Percentiles rank a stretch among this genome's conserved stretches.
These are phyloP conservation scores for Raphanus sativus DNA, from an alignment of 345 rosid species.

Conservation along the genomic window DNA sequence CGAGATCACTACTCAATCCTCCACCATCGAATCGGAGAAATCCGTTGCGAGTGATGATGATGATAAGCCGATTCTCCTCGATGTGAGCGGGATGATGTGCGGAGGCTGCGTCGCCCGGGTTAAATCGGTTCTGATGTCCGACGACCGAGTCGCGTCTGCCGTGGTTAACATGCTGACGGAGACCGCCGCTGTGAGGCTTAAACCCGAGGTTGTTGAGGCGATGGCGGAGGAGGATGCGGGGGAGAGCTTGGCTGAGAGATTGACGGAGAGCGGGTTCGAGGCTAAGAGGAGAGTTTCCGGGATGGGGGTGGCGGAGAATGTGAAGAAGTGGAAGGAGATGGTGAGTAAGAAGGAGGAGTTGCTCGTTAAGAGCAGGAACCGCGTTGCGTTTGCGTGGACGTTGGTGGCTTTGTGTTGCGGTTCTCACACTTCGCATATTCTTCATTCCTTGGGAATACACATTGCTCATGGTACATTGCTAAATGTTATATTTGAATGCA, in stretches of 20 bases:
- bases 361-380: slow-evolving; percentile 70
- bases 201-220: slow-evolving; percentile 44
- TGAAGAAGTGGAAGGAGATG: slow-evolving; percentile 81
- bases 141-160: slow-evolving; percentile 76
- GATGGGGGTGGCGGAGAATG: slow-evolving; percentile 70
- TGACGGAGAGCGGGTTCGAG: slow-evolving; percentile 84
- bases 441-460: slow-evolving; percentile 89
- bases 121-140: slow-evolving; percentile 66
- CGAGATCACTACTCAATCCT: slow-evolving; percentile 46
- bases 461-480: slow-evolving; percentile 63
- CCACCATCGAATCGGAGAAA: slow-evolving; percentile 23
- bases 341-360: slow-evolving; percentile 73
- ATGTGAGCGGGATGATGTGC: slow-evolving; percentile 91
- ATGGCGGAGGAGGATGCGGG: slow-evolving; percentile 43
- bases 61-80: slow-evolving; percentile 58
- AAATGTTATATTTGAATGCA: not conserved
- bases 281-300: slow-evolving; percentile 76
- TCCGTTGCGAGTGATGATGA: slow-evolving; percentile 12
- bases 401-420: slow-evolving; percentile 95
- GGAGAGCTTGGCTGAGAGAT: slow-evolving; percentile 63
- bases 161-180: slow-evolving; percentile 91
- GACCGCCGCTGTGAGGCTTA: slow-evolving; percentile 74
- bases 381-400: slow-evolving; percentile 92
- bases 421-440: slow-evolving; percentile 79
- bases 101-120: slow-evolving; percentile 91